Evolutionary conservation across 1,284 basidiomycete species (phyloP), one percentile per base, ranked within the genome.

Genomic region (Acaromyces ingoldii): DNA sequence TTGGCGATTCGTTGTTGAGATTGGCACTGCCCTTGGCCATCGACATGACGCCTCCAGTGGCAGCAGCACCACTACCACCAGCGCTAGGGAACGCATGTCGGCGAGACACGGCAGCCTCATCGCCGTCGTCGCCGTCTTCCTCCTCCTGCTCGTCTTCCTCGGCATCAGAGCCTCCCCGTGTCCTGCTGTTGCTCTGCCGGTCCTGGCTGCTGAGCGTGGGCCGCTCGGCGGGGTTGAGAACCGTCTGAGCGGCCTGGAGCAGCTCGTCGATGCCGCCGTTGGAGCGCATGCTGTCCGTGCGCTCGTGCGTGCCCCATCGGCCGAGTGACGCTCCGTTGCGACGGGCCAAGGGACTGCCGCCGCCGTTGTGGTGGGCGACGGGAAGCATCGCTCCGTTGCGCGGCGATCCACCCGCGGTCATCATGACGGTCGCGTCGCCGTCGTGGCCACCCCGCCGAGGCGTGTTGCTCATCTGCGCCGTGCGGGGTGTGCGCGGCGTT

Each of bases 241-340:
- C 55, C 30, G 66, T 66, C 51, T 74, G 67, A 13, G 72, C 72
- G 4, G 72, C 72, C 26, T 74, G 68, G 9, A 74, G 60, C 15
- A 74, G 62, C 55, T 72, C 72, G 51, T 74, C 72, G 49, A 74
- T 72, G 24, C 70, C 70, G 21, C 49, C 28, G 28, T 30, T 36
- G 19, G 63, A 65, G 7, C 13, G n/a, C 41, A 34, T 36, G 50
- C 51, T 42, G 36, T 53, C 25, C 49, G 47, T 2, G 53, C 52
- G 37, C 41, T 50, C 5, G 51, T 44, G 21, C 29, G 17, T 17
- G n/a, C 28, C 36, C 25, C 33, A 26, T 10, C 48, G 21, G 33
- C 48, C 45, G 11, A 31, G 11, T 13, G 10, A 28, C 15, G 11
- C 41, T 21, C 41, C 41, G 15, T 25, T 22, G 17, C 33, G 33